Evolutionary conservation across 2,329 filamentous ascomycete genomes (phyloP).

Genomic region (Huntiella moniliformis): DNA sequence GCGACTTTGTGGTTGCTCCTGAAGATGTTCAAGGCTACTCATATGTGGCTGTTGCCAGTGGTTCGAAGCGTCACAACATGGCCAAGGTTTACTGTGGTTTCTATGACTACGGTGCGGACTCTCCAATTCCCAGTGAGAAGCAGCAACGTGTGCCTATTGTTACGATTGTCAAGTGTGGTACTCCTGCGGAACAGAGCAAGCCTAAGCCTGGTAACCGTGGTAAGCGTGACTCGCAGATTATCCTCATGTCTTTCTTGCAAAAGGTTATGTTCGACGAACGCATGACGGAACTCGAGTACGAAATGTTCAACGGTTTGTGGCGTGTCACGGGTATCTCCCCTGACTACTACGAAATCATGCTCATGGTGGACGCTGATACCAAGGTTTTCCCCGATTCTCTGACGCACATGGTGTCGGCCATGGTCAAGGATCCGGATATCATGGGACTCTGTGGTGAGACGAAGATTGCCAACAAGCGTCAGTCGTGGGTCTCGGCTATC

Average conservation of each 20-base stretch:
- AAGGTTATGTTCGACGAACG: constrained; percentile 99
- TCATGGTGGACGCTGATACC: constrained; percentile 98
- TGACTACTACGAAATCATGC: constrained; percentile 91
- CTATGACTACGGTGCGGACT: constrained; percentile 82
- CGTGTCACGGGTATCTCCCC: constrained; percentile 96
- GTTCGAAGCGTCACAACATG: constrained; percentile 98
- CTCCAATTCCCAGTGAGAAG: constrained; percentile 61
- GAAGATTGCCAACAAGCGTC: constrained; percentile 96
- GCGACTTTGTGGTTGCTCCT: constrained; percentile 60
- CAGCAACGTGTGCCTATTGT: constrained; percentile 98
- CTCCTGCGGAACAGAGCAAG: constrained; percentile 61
- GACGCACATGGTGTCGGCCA: constrained; percentile 96
- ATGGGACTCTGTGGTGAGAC: constrained; percentile 98
- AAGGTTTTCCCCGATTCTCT: constrained; percentile 97
- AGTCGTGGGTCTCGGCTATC: constrained; percentile 90
- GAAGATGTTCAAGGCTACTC: constrained; percentile 81
- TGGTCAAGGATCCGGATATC: constrained; percentile 97
- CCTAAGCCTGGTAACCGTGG: constrained; percentile 91
- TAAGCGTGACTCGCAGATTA: constrained; percentile 97
- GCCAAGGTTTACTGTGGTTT: constrained; percentile 96
- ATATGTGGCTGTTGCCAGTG: constrained; percentile 89
- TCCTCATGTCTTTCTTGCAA: constrained; percentile 97
- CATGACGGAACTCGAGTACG: constrained; percentile 97
- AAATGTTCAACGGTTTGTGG: constrained; percentile 99
- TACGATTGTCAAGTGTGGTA: constrained; percentile 87